Percentiles rank a stretch among this genome's conserved stretches.
Evolutionary conservation across 2,329 filamentous ascomycete genomes (phyloP).

Genomic region (Pseudovirgaria hyperparasitica): DNA sequence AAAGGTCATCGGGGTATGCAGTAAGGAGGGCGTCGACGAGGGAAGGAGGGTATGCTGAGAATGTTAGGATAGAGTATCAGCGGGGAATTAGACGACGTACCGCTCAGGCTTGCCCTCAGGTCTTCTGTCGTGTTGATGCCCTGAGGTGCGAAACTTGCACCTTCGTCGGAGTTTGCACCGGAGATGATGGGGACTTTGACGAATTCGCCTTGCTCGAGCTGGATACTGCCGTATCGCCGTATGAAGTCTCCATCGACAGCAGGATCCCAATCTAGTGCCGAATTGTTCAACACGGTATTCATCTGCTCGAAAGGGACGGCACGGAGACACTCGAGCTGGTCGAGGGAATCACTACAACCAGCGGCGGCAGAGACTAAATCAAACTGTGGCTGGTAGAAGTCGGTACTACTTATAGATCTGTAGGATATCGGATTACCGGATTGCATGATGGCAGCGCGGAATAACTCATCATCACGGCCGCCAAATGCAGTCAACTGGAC

Average conservation of each 20-base stretch:
- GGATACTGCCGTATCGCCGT: conserved; percentile 37
- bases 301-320: conserved; percentile 46
- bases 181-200: conserved; percentile 51
- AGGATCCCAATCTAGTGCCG: conserved; percentile 27
- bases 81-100: too few relatives aligned
- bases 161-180: conserved; percentile 56
- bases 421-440: conserved; percentile 26
- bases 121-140: conserved; percentile 46
- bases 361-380: conserved; percentile 29
- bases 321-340: conserved; percentile 40
- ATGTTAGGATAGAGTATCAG: conserved; percentile 20
- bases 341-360: conserved; percentile 41
- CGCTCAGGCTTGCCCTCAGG: conserved; percentile 25
- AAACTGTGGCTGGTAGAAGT: conserved; percentile 36
- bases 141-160: conserved; percentile 41
- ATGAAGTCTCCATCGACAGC: conserved; percentile 47
- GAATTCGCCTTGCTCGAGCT: conserved; percentile 46
- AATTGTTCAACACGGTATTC: conserved; percentile 38
- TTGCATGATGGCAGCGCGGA: conserved; percentile 35
- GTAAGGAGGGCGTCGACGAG: conserved; percentile 19
- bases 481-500: conserved; percentile 34
- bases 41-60: conserved; percentile 18
- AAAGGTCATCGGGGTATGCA: conserved; percentile 22
- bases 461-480: conserved; percentile 34
- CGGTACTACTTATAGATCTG: conserved; percentile 5